These are phyloP conservation scores for Botrytis pseudocinerea DNA, from an alignment of 2,329 filamentous ascomycete species.

Conservation along the genomic window DNA sequence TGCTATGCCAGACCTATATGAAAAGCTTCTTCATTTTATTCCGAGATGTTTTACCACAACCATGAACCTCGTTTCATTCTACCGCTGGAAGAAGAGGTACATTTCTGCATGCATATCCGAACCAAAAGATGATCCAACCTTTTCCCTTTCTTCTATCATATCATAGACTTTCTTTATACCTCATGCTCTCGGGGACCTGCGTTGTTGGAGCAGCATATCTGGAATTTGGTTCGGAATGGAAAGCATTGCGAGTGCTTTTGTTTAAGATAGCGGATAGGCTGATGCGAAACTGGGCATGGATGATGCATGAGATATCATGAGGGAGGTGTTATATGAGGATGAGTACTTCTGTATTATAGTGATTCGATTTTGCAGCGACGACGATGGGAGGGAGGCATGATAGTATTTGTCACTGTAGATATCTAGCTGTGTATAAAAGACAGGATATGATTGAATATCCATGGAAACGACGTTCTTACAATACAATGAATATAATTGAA, in stretches of 20 bases:
- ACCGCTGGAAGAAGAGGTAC: conserved; percentile 16
- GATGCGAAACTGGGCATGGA: neutral
- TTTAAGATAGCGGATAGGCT: conserved; percentile 6
- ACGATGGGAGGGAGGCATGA: conserved; percentile 16
- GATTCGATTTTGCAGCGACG: conserved; percentile 14
- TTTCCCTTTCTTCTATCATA: conserved; percentile 13
- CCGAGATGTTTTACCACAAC: conserved; percentile 38
- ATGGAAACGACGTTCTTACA: neutral
- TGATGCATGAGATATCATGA: conserved; percentile 14
- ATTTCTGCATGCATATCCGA: conserved; percentile 16
- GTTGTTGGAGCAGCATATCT: conserved; percentile 21
- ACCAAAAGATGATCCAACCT: conserved; percentile 1
- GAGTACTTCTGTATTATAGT: conserved; percentile 28
- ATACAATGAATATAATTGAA: neutral
- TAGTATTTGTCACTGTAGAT: conserved; percentile 25
- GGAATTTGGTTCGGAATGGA: conserved; percentile 12
- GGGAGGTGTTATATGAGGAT: conserved; percentile 19
- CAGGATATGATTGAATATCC: conserved; percentile 18
- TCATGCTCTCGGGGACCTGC: conserved; percentile 11
- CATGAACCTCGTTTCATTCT: conserved; percentile 22
- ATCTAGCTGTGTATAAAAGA: conserved; percentile 29
- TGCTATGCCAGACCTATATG: conserved; percentile 27
- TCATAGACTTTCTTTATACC: conserved; percentile 26
- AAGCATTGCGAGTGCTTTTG: conserved; percentile 20
- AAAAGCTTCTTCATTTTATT: conserved; percentile 32